Evolutionary conservation across 2,329 filamentous ascomycete species (phyloP).

Genomic region (Paecilomyces sp.): DNA sequence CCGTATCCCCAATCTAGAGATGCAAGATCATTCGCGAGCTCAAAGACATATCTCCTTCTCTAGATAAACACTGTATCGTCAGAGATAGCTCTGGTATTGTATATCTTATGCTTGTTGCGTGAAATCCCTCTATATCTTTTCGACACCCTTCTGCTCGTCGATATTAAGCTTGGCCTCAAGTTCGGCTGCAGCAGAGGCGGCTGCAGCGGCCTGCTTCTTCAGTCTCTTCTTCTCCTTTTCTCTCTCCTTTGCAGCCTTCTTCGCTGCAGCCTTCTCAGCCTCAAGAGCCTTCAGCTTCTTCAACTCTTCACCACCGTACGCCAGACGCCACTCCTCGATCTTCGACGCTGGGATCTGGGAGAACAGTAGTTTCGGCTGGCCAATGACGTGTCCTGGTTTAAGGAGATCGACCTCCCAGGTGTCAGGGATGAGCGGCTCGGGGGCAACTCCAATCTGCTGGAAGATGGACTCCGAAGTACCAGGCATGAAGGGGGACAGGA

Average conservation of each 20-base stretch:
- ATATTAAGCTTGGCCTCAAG: not conserved
- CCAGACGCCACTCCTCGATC: slow-evolving; percentile 73
- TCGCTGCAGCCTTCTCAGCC: slow-evolving; percentile 38
- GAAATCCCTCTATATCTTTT: not conserved
- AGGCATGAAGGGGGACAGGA: slow-evolving; percentile 81
- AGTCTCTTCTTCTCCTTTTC: slow-evolving; percentile 41
- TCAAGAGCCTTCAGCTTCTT: slow-evolving; percentile 61
- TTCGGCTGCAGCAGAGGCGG: not conserved
- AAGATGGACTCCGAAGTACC: slow-evolving; percentile 69
- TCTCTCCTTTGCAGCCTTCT: slow-evolving; percentile 35
- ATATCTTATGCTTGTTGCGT: not conserved
- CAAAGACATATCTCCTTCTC: not conserved
- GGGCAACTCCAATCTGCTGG: slow-evolving; percentile 60
- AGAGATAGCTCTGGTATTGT: too few species aligned
- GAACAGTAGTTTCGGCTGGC: slow-evolving; percentile 74
- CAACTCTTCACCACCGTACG: slow-evolving; percentile 62
- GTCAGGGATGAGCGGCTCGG: slow-evolving; percentile 53
- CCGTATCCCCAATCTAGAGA: not conserved
- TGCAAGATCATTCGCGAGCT: not conserved
- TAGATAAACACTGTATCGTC: too few species aligned
- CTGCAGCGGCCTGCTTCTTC: slow-evolving; percentile 28
- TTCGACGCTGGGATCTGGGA: slow-evolving; percentile 75
- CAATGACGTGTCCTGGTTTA: slow-evolving; percentile 70
- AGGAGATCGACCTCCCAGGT: slow-evolving; percentile 56
- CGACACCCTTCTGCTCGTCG: not conserved